phyloP scores from a whole-genome alignment of 2,329 filamentous ascomycete genomes.

The Trichoderma polysporum region DNA sequence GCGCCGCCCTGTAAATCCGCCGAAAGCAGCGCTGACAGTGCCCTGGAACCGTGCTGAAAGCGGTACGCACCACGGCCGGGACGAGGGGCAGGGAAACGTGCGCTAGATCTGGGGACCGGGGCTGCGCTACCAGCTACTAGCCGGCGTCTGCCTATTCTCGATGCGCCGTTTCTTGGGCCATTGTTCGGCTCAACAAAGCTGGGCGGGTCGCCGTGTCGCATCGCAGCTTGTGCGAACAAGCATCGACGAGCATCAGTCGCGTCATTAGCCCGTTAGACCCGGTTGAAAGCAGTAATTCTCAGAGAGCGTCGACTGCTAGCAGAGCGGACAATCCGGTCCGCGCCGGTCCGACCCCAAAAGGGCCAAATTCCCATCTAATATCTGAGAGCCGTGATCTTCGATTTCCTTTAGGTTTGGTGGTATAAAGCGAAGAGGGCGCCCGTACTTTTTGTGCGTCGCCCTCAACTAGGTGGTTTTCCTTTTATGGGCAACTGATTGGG shows the following conservation, averaged over 20 bases:
- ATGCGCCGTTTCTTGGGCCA: background rate
- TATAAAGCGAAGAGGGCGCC: background rate
- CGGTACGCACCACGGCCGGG: background rate
- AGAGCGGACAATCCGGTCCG: background rate
- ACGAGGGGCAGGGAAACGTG: slow-evolving; percentile 4
- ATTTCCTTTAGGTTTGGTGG: background rate
- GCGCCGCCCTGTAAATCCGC: background rate
- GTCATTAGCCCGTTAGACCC: background rate
- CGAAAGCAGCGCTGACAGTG: background rate
- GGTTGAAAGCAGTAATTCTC: slow-evolving; percentile 5
- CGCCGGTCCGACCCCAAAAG: slow-evolving; percentile 3
- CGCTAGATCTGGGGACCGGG: slow-evolving; percentile 16
- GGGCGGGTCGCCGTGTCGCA: background rate
- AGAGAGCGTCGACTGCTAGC: background rate
- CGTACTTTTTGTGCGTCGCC: background rate
- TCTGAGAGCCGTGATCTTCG: background rate
- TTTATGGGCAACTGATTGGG: background rate
- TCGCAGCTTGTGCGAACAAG: background rate
- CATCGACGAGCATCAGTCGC: background rate
- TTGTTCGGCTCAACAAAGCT: slow-evolving; percentile 7
- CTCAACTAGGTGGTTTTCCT: background rate
- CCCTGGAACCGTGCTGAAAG: background rate
- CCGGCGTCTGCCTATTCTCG: slow-evolving; percentile 8
- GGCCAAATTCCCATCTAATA: background rate
- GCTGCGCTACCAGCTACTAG: slow-evolving; percentile 4